Evolutionary conservation across 805 yeast genomes (phyloP).

Genomic region (Yarrowia sp.): DNA sequence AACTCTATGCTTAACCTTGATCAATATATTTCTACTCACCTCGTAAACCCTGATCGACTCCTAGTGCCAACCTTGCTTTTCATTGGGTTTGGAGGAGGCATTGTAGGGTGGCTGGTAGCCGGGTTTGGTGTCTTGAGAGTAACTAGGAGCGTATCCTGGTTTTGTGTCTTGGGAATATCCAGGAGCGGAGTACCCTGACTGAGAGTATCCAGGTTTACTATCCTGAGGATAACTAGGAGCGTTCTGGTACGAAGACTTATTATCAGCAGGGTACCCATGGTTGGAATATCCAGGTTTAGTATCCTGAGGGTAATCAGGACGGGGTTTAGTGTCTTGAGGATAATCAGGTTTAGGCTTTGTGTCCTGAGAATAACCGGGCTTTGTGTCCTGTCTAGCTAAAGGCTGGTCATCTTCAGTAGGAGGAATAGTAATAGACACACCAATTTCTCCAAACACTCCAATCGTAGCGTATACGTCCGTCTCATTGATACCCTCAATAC

Average conservation of each 20-base stretch:
- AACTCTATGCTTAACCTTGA: not conserved
- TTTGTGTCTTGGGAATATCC: not conserved
- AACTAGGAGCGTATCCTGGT: not conserved
- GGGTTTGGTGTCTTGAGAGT: not conserved
- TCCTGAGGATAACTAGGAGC: not conserved
- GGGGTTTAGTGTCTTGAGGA: not conserved
- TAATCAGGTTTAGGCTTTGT: not conserved
- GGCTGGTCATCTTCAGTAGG: constrained; percentile 8
- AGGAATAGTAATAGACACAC: constrained; percentile 33
- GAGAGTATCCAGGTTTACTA: not conserved
- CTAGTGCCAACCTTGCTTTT: constrained; percentile 25
- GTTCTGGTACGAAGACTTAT: not conserved
- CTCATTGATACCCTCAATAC: constrained; percentile 32
- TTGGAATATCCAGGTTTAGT: not conserved
- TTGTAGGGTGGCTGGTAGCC: not conserved
- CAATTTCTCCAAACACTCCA: constrained; percentile 36
- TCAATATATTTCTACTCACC: not conserved
- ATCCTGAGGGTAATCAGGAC: not conserved
- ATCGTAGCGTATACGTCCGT: constrained; percentile 34
- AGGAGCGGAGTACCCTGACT: not conserved
- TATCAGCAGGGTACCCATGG: not conserved
- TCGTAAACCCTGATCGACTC: not conserved
- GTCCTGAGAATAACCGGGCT: not conserved
- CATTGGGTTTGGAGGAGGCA: constrained; percentile 5
- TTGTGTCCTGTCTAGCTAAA: not conserved